These are phyloP conservation scores for Corylus heterophylla DNA, from an alignment of 306 rosid genomes.

Conservation along the genomic window DNA sequence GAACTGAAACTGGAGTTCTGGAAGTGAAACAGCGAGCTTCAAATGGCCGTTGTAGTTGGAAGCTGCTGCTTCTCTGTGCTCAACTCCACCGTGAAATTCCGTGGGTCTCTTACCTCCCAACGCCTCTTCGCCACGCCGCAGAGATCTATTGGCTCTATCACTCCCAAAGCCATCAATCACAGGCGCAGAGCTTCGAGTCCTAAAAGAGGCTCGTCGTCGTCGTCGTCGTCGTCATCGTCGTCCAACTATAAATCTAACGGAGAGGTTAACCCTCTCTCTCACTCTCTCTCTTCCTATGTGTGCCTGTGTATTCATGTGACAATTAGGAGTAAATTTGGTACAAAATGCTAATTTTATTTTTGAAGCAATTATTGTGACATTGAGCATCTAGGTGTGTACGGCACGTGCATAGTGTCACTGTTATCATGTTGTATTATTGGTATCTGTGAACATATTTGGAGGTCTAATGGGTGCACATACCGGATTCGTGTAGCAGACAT, in stretches of 20 bases:
- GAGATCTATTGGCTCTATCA: slow-evolving; percentile 27
- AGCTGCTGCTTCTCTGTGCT: slow-evolving; percentile 56
- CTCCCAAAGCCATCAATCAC: slow-evolving; percentile 32
- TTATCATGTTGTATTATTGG: too few species aligned
- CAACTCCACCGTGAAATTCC: slow-evolving; percentile 52
- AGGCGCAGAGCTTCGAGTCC: slow-evolving; percentile 32
- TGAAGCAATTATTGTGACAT: not conserved
- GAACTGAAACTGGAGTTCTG: not conserved
- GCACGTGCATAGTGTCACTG: not conserved
- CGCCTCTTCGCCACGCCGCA: slow-evolving; percentile 28
- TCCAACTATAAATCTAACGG: slow-evolving; percentile 13
- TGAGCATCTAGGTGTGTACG: not conserved
- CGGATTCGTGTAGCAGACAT: too few species aligned
- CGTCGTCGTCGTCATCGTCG: not conserved
- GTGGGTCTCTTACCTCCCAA: slow-evolving; percentile 38
- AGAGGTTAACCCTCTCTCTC: slow-evolving; percentile 30
- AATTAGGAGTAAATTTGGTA: not conserved
- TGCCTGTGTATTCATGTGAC: not conserved
- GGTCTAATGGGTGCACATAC: too few species aligned
- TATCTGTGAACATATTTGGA: too few species aligned
- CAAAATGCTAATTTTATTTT: not conserved
- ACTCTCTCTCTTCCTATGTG: not conserved
- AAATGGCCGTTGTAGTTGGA: slow-evolving; percentile 72
- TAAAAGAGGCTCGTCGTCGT: slow-evolving; percentile 15
- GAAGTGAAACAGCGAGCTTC: not conserved